Conservation (phyloP, 148 eudicot species). For the Heliosperma pusillum region DNA sequence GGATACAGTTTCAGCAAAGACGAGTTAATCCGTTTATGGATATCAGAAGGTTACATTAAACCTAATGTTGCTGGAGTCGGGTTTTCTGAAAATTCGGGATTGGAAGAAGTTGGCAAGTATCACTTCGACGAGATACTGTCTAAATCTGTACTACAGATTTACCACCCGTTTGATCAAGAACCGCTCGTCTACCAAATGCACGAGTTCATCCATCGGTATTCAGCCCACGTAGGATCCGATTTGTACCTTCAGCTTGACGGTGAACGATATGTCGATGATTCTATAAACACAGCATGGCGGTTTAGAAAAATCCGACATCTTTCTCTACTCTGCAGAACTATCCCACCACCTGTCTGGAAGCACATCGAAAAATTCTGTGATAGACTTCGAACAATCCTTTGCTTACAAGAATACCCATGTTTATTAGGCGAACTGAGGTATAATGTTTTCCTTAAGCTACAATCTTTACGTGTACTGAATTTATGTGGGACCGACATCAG, state of each 20-base stretch:
- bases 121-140: conserved; percentile 21
- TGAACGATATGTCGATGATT: conserved; percentile 1
- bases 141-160: conserved; percentile 18
- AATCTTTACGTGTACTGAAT: conserved; percentile 15
- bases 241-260: conserved; percentile 13
- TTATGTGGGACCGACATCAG: conserved; percentile 16
- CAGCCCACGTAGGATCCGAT: conserved; percentile 14
- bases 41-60: conserved; percentile 20
- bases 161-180: conserved; percentile 13
- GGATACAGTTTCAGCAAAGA: conserved; percentile 1
- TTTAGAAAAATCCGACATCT: conserved; percentile 14
- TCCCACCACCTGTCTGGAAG: conserved; percentile 3
- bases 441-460: conserved; percentile 18
- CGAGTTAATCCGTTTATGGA: conserved; percentile 16
- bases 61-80: not conserved
- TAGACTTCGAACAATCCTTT: conserved; percentile 18
- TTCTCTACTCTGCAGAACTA: conserved; percentile 6
- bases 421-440: conserved; percentile 14
- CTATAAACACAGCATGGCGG: not conserved
- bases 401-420: not conserved
- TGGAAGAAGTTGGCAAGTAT: conserved; percentile 19
- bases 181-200: conserved; percentile 14
- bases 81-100: not conserved
- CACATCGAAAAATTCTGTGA: conserved; percentile 17
- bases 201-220: conserved; percentile 20